Conservation (phyloP, 2,329 filamentous ascomycete genomes). For the Xylaria sp. region DNA sequence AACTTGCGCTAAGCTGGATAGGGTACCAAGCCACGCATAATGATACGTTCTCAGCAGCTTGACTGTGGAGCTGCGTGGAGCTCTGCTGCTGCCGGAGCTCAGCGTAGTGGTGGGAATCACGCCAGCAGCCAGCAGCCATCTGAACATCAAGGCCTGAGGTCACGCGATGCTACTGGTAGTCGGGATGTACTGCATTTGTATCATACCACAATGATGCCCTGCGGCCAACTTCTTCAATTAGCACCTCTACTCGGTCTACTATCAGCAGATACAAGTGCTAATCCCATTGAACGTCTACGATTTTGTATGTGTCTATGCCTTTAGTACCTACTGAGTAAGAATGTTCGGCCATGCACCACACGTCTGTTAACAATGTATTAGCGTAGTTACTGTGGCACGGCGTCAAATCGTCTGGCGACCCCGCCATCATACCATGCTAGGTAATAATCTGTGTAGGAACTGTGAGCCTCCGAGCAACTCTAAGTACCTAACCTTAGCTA, state of each 20-base stretch:
- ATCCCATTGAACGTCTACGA: background rate
- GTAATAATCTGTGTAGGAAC: constrained; percentile 14
- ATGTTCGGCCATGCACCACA: background rate
- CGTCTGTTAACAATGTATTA: background rate
- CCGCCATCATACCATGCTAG: constrained; percentile 36
- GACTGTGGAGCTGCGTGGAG: constrained; percentile 5
- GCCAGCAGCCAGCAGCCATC: constrained; percentile 47
- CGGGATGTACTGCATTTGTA: constrained; percentile 38
- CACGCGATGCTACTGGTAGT: constrained; percentile 44
- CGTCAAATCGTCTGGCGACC: constrained; percentile 25
- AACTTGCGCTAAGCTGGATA: constrained; percentile 33
- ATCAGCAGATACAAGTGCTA: constrained; percentile 1
- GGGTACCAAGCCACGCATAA: constrained; percentile 38
- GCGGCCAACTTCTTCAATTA: constrained; percentile 5
- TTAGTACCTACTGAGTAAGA: no score
- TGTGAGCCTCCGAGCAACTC: no score
- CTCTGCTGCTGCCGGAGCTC: constrained; percentile 25
- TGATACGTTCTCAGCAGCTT: constrained; percentile 35
- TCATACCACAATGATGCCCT: constrained; percentile 24
- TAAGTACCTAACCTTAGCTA: no score
- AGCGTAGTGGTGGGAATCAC: constrained; percentile 37
- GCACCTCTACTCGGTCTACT: constrained; percentile 9
- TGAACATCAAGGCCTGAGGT: constrained; percentile 42
- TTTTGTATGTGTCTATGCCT: background rate
- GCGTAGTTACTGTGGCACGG: constrained; percentile 7